phyloP scores from a whole-genome alignment of 1,284 basidiomycete genomes.

The Pyrrhoderma noxium region DNA sequence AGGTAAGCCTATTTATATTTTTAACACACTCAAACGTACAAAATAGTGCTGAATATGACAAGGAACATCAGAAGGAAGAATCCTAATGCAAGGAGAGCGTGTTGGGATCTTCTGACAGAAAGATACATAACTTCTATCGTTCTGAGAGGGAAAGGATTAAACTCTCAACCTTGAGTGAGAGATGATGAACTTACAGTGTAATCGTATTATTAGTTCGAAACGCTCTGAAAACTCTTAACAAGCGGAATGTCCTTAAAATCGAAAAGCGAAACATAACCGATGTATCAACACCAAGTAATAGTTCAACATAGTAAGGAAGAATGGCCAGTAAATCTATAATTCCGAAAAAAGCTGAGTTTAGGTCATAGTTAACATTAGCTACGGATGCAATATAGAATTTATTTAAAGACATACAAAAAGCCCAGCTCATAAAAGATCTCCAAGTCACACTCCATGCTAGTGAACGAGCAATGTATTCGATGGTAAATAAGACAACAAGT shows the following conservation, averaged over 20 bases:
- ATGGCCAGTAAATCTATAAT: slow-evolving; percentile 81
- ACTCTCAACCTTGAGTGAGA: not conserved
- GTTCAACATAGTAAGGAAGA: slow-evolving; percentile 81
- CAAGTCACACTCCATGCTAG: slow-evolving; percentile 60
- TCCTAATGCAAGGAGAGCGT: slow-evolving; percentile 76
- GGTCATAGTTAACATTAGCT: slow-evolving; percentile 1
- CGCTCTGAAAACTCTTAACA: slow-evolving; percentile 80
- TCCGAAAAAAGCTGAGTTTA: slow-evolving; percentile 66
- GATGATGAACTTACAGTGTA: slow-evolving; percentile 64
- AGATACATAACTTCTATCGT: slow-evolving; percentile 93
- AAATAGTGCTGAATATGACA: slow-evolving; percentile 77
- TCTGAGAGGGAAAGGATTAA: slow-evolving; percentile 29
- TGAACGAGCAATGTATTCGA: slow-evolving; percentile 65
- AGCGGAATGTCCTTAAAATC: slow-evolving; percentile 75
- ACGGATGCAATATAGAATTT: slow-evolving; percentile 8
- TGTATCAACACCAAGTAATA: slow-evolving; percentile 81
- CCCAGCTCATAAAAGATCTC: slow-evolving; percentile 53
- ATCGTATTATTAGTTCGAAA: slow-evolving; percentile 80
- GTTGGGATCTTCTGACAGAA: slow-evolving; percentile 76
- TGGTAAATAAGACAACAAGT: slow-evolving; percentile 74
- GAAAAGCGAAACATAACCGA: slow-evolving; percentile 83
- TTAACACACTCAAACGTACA: slow-evolving; percentile 41
- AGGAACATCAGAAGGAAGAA: slow-evolving; percentile 88
- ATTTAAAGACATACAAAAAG: slow-evolving; percentile 47
- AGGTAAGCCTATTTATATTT: too few species aligned